Percentiles rank a stretch among this genome's conserved stretches.
Conservation (phyloP, 108 stramenopile species). For the Discostella stelligeroides region DNA sequence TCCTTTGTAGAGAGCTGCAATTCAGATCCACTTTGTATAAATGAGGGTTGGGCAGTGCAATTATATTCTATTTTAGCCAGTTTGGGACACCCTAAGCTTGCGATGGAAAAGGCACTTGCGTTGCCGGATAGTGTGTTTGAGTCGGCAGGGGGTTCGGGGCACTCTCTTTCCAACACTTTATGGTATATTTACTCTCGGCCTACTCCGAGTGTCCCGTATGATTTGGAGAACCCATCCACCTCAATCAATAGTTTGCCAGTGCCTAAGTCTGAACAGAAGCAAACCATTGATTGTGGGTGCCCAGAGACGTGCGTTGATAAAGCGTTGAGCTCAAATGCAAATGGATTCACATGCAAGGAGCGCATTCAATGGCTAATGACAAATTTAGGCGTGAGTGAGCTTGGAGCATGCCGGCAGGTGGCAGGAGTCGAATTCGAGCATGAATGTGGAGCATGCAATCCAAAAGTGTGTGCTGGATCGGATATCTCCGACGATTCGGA, state of each 20-base stretch:
- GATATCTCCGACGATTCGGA: slow-evolving; percentile 1
- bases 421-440: slow-evolving; percentile 54
- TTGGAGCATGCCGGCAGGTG: slow-evolving; percentile 66
- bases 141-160: slow-evolving; percentile 73
- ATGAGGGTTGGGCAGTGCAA: slow-evolving; percentile 72
- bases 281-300: slow-evolving; percentile 50
- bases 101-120: slow-evolving; percentile 45
- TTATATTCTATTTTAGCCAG: slow-evolving; percentile 68
- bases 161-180: slow-evolving; percentile 74
- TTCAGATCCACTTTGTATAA: slow-evolving; percentile 47
- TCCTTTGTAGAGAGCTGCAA: slow-evolving; percentile 77
- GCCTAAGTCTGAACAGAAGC: slow-evolving; percentile 12
- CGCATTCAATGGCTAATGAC: slow-evolving; percentile 73
- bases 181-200: slow-evolving; percentile 80
- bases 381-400: slow-evolving; percentile 46
- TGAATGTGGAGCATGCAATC: slow-evolving; percentile 64
- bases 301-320: slow-evolving; percentile 67
- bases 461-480: slow-evolving; percentile 29
- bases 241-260: slow-evolving; percentile 29
- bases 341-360: slow-evolving; percentile 62
- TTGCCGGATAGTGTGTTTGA: slow-evolving; percentile 56
- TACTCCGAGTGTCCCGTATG: slow-evolving; percentile 46
- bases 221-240: slow-evolving; percentile 34
- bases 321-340: slow-evolving; percentile 53
- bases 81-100: slow-evolving; percentile 66